Evolutionary conservation across 2,329 filamentous ascomycete genomes (phyloP).

Genomic region (Fusarium anguioides): DNA sequence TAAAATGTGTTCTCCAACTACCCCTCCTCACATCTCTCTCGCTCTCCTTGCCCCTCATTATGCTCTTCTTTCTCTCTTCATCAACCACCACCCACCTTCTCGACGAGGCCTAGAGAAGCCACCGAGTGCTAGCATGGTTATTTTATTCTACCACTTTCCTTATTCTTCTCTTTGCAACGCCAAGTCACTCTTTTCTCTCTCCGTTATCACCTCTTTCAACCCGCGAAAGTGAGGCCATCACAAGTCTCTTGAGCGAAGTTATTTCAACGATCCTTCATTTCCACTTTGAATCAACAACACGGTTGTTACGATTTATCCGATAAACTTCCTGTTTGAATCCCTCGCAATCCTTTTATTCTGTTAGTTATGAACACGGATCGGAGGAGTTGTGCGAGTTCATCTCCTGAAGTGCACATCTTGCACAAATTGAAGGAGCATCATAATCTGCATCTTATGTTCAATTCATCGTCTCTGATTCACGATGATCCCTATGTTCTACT

Average conservation of each 20-base stretch:
- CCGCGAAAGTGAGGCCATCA: neutral
- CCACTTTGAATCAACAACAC: neutral
- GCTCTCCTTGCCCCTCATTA: neutral
- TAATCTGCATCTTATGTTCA: neutral
- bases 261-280: neutral
- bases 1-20: neutral
- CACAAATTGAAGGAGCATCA: too few species aligned
- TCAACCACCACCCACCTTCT: neutral
- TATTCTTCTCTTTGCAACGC: too few species aligned
- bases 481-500: neutral
- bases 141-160: neutral
- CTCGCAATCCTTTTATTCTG: neutral
- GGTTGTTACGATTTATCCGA: neutral
- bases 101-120: neutral
- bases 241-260: neutral
- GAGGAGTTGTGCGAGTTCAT: neutral
- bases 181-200: neutral
- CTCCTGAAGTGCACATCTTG: neutral
- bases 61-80: neutral
- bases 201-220: neutral
- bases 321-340: neutral
- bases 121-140: too few species aligned
- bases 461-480: slow-evolving; percentile 4
- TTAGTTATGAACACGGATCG: neutral
- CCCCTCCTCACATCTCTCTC: neutral